Evolutionary conservation across 1,139 yeast genomes (phyloP), one percentile per base, ranked within the genome.

Genomic region (Meyerozyma sp.): DNA sequence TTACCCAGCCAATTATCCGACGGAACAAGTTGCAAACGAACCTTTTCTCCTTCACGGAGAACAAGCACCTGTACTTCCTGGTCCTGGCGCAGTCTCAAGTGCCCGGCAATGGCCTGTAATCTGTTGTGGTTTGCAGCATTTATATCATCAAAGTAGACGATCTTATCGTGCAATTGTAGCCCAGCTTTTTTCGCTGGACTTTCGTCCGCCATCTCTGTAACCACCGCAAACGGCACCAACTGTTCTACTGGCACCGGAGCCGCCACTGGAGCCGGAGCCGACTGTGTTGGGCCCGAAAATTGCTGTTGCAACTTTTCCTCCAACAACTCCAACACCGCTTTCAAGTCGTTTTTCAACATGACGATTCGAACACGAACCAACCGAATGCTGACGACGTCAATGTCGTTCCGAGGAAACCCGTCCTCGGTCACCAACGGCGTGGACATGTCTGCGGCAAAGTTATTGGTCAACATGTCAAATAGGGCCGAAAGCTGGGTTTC

Each of bases 331-430:
- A 82, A 59, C 11, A 87, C 63, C 18, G 56, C 59, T 45, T 69
- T 72, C 49, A 82, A 70, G 60, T 91, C 97, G 56, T 89, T 90
- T 46, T 82, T 68, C 42, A 84, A 67, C 44, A 86, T 68, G 40
- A 85, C 81, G 35, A 90, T 79, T 54, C 76, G 77, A 8, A 81
- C 77, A 48, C 96, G 62, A 0, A 79, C 57, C n/a, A 77, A 65
- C 42, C 94, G 66, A 2, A 82, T 68, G 32, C 85, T 75, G 4
- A 84, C 81, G 5, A 91, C 86, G 55, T 93, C 96, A 28, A 91
- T 76, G 58, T 93, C 98, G 13, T 73, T 66, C 32, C 97, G 69
- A 0, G 98, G 98, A 53, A 78, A 93, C 32, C 97, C 97, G 55
- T 91, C 96, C 0, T 56, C 48, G 0, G 85, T 77, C 3, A 85